Conservation (phyloP, 2,329 filamentous ascomycete genomes). For the Ophiocordyceps camponoti-floridani region DNA sequence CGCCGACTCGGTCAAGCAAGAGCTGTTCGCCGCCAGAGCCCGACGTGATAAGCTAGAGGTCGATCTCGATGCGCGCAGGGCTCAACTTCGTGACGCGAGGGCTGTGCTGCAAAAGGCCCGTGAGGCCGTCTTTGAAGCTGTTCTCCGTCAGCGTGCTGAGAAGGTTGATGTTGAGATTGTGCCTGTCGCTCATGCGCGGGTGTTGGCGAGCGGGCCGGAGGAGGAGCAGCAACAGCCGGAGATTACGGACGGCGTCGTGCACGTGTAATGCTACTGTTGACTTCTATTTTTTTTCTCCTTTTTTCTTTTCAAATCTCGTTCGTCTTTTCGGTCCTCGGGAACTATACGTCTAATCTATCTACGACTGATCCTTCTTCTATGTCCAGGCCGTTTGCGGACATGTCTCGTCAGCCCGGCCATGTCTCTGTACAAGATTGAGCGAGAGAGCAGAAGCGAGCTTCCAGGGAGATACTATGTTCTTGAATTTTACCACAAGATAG, state of each 20-base stretch:
- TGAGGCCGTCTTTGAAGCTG: constrained; percentile 15
- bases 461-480: too few species aligned
- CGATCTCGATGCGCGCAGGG: constrained; percentile 13
- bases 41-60: constrained; percentile 11
- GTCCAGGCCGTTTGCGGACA: too few species aligned
- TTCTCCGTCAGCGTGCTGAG: background rate
- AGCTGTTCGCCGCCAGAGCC: constrained; percentile 14
- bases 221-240: background rate
- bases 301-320: background rate
- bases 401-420: too few species aligned
- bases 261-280: background rate
- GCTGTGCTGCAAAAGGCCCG: constrained; percentile 23
- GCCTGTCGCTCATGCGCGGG: background rate
- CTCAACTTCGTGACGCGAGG: constrained; percentile 15
- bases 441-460: too few species aligned
- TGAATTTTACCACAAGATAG: too few species aligned
- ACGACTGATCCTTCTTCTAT: background rate
- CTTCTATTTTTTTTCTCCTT: background rate
- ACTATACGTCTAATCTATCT: background rate
- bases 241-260: background rate
- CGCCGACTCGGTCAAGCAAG: constrained; percentile 11
- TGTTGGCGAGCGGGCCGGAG: background rate
- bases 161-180: background rate
- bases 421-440: too few species aligned
- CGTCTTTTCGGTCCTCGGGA: background rate